Evolutionary conservation across 768 basidiomycete genomes (phyloP).

Genomic region (Strobilomyces dryophilus): DNA sequence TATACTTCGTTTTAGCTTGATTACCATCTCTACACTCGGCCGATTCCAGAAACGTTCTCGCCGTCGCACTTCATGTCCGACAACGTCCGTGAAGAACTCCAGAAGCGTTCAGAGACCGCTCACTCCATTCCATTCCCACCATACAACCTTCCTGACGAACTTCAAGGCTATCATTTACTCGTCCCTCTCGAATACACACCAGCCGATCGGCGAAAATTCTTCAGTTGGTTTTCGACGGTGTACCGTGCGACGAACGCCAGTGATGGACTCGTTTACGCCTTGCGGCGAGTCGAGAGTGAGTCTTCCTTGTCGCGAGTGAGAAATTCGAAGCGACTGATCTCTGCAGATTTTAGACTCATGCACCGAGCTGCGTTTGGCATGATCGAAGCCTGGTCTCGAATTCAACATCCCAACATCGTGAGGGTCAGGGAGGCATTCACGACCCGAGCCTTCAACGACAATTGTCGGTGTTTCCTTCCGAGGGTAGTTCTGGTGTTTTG

Average conservation of each 20-base stretch:
- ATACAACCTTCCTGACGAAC: conserved; percentile 71
- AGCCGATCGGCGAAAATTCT: conserved; percentile 63
- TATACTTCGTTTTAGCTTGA: conserved; percentile 54
- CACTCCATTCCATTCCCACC: conserved; percentile 38
- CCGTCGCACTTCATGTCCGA: conserved; percentile 85
- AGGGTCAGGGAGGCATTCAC: conserved; percentile 90
- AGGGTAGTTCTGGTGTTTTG: conserved; percentile 5
- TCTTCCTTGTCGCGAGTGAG: not conserved
- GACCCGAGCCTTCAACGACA: conserved; percentile 86
- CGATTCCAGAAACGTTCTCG: conserved; percentile 53
- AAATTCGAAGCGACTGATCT: conserved; percentile 1
- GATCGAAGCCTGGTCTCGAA: conserved; percentile 81
- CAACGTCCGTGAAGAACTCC: conserved; percentile 57
- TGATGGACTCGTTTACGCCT: conserved; percentile 73
- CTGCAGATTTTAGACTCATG: conserved; percentile 74
- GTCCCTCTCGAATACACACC: conserved; percentile 64
- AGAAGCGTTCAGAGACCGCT: conserved; percentile 43
- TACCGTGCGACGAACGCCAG: conserved; percentile 76
- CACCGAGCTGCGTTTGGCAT: conserved; percentile 77
- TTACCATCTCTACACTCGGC: conserved; percentile 87
- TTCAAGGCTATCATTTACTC: conserved; percentile 88
- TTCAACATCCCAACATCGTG: conserved; percentile 85
- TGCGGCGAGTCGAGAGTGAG: conserved; percentile 86
- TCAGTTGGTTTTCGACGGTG: conserved; percentile 79
- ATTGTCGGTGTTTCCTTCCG: conserved; percentile 52